phyloP scores from a whole-genome alignment of 805 yeast species.

The Metschnikowia sp. region DNA sequence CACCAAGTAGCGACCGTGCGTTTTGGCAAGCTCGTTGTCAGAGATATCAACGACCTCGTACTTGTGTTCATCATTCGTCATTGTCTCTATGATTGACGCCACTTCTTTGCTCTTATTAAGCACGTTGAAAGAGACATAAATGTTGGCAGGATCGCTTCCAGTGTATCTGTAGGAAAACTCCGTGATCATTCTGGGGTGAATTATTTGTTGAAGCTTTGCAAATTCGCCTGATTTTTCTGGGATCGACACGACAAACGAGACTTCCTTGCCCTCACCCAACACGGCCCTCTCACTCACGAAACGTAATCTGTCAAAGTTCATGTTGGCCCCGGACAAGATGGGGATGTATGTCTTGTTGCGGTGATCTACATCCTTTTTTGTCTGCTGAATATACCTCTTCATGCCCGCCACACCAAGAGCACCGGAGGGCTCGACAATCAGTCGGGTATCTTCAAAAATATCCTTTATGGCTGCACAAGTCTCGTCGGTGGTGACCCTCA shows the following conservation, averaged over 20 bases:
- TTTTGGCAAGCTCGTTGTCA: slow-evolving; percentile 90
- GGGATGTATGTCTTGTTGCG: slow-evolving; percentile 72
- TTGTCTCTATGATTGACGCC: slow-evolving; percentile 53
- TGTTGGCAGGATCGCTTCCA: slow-evolving; percentile 56
- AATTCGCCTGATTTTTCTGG: slow-evolving; percentile 95
- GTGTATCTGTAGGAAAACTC: slow-evolving; percentile 89
- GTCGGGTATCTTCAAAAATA: slow-evolving; percentile 91
- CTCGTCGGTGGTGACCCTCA: slow-evolving; percentile 85
- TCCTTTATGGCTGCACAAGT: slow-evolving; percentile 96
- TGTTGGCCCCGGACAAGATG: slow-evolving; percentile 91
- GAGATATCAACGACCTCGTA: slow-evolving; percentile 75
- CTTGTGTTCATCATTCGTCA: slow-evolving; percentile 61
- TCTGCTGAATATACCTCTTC: slow-evolving; percentile 68
- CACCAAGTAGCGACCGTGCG: slow-evolving; percentile 92
- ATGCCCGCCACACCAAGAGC: slow-evolving; percentile 95
- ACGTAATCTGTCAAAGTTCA: slow-evolving; percentile 94
- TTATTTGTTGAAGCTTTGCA: slow-evolving; percentile 65
- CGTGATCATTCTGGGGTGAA: slow-evolving; percentile 87
- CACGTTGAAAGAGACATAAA: slow-evolving; percentile 86
- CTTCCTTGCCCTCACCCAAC: slow-evolving; percentile 97
- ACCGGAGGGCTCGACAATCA: slow-evolving; percentile 95
- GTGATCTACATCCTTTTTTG: slow-evolving; percentile 66
- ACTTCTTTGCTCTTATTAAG: slow-evolving; percentile 73
- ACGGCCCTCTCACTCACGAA: slow-evolving; percentile 97
- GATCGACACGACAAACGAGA: slow-evolving; percentile 81